Base-by-base conservation (phyloP, 805 yeast species). In the Limtongia smithiae region DNA sequence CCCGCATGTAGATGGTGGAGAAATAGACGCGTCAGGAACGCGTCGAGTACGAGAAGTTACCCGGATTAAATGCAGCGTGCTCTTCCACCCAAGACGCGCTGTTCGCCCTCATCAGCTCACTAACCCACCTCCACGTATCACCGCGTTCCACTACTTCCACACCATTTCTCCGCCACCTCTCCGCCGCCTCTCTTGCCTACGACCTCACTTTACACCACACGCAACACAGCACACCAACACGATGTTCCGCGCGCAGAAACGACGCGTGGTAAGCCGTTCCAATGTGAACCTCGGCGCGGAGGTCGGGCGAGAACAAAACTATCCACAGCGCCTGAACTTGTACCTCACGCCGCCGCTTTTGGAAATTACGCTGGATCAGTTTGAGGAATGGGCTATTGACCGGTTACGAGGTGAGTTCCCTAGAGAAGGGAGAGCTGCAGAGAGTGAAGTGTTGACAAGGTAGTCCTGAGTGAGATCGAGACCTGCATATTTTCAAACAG, bases 381-480 rank as follows among this genome's bases (percentile, higher is more conserved):
- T 93, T 67, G 98, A 93, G 68, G 74, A 76, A 3, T 93, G 97
- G 96, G 97, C 97, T 3, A 83, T 93, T 46, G 97, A 91, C 62
- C 71, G 99, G 51, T 73, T 91, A 55, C 81, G 83, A 62, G 57
- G 59, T 55, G 25, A 7, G 46, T 20, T 34, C 14, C 6, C 12
- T 17, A 2, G 28, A 5, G 27, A 34, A 17, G 4, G 20, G 28
- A 3, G 25, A 12, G 12, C 31, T 12, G 43, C 24, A 6, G 12
- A n/a, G 15, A 8, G 17, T 14, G 11, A 2, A 14, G n/a, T n/a
- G n/a, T n/a, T n/a, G n/a, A n/a, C n/a, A n/a, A n/a, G n/a, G n/a
- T n/a, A 53, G 79, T 93, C 7, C 72, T 93, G 50, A 77, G 89
- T 46, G 96, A 88, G 63, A 82, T 93, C 43, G 97, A 91, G 62